Evolutionary conservation across 306 rosid genomes (phyloP), one percentile per base, ranked within the genome.

Genomic region (Bauhinia variegata): DNA sequence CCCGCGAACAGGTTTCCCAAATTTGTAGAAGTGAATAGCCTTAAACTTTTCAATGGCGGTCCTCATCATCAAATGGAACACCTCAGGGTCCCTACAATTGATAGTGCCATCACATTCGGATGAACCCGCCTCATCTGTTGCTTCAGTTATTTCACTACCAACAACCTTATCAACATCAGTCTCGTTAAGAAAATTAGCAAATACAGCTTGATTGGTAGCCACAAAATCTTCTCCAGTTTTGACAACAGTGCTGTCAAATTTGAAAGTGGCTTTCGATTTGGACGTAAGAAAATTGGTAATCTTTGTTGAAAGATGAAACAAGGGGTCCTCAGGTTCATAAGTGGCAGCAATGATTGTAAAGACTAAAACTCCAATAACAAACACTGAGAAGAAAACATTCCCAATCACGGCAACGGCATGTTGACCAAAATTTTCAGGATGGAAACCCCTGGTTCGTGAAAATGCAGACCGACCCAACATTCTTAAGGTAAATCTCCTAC

Each of bases 311-410:
- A 97, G 99, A 72, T 87, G 92, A 77, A 95, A 95, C 79, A 95
- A 72, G 42, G 97, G 97, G 48, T 95, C 99, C 75, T 95, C 99
- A 28, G 99, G 99, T 53, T 95, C 91, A 69, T 90, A 95, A 12
- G 96, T 95, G 52, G 97, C 99, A 43, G 99, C 99, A 41, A 95
- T 88, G 41, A 95, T 82, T 14, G 99, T 95, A 32, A 95, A 95
- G 64, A 95, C 79, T 41, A 95, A 62, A 23, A 95, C 97, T 28
- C 95, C 96, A 54, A 91, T 17, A 60, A 95, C 97, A 78, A 95
- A 95, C 31, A 91, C 54, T 4, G 97, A 82, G 74, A 95, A 95
- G 72, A 97, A 83, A 34, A 91, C 92, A 63, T 91, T 95, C 34
- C 97, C 86, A 75, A 95, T 84, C 87, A 88, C 30, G 60, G 96